Evolutionary conservation across 2,329 filamentous ascomycete genomes (phyloP).

Genomic region (Colletotrichum costaricense): DNA sequence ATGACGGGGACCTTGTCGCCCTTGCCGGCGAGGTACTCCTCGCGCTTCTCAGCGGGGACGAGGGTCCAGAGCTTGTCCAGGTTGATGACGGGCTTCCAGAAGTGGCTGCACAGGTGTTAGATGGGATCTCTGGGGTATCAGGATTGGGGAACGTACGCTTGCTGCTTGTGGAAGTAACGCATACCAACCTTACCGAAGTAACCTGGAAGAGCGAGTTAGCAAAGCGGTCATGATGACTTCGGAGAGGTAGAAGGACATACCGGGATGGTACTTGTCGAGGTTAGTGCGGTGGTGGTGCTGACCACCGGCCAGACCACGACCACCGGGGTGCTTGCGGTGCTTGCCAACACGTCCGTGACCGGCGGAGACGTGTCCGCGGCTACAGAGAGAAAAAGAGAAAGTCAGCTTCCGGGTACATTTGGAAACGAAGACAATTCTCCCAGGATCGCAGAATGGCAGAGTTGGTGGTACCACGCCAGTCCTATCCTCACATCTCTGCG

Average conservation of each 20-base stretch:
- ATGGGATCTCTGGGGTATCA: not conserved
- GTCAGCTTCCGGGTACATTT: constrained; percentile 29
- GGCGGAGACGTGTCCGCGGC: constrained; percentile 97
- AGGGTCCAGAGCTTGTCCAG: constrained; percentile 99
- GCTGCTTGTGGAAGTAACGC: constrained; percentile 96
- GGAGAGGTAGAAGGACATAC: not conserved
- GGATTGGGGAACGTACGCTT: constrained; percentile 59
- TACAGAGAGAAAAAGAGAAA: constrained; percentile 51
- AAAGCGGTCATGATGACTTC: too few relatives aligned
- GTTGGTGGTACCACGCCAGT: not conserved
- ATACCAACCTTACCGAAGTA: constrained; percentile 99
- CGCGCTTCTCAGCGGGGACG: constrained; percentile 91
- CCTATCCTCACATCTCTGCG: not conserved
- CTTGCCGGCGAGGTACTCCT: constrained; percentile 88
- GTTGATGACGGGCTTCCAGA: constrained; percentile 99
- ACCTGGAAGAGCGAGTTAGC: constrained; percentile 91
- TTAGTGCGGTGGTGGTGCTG: constrained; percentile 98
- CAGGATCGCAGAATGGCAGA: constrained; percentile 14
- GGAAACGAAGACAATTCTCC: constrained; percentile 18
- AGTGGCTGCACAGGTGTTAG: constrained; percentile 63
- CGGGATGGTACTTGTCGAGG: constrained; percentile 77
- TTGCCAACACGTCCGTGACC: constrained; percentile 99
- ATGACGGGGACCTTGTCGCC: constrained; percentile 95
- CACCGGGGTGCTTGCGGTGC: constrained; percentile 92
- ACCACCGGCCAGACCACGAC: constrained; percentile 94